Percentiles rank a stretch among this genome's conserved stretches.
phyloP scores from a whole-genome alignment of 1,139 yeast species.

The Magnusiomyces fungicola region DNA sequence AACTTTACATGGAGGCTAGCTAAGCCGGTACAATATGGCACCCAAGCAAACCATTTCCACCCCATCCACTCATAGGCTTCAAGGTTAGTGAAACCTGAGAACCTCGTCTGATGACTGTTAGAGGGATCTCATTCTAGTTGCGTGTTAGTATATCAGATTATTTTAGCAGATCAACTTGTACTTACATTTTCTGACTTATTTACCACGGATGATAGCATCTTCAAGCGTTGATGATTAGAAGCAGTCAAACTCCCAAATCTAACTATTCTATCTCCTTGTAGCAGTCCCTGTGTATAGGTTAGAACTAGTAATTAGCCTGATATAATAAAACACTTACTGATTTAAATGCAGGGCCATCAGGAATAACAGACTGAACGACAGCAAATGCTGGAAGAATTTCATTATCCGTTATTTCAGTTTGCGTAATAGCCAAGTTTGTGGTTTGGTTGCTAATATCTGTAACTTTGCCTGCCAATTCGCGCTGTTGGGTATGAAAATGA shows the following conservation, averaged over 20 bases:
- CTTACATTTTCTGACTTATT: conserved; percentile 16
- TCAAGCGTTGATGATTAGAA: conserved; percentile 43
- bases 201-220: conserved; percentile 35
- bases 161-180: neutral
- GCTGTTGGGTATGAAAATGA: conserved; percentile 20
- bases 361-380: conserved; percentile 38
- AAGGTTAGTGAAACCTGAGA: conserved; percentile 32
- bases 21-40: conserved; percentile 52
- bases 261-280: conserved; percentile 42
- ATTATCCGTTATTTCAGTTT: too few relatives aligned
- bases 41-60: conserved; percentile 67
- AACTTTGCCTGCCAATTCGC: conserved; percentile 7
- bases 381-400: conserved; percentile 55
- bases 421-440: conserved; percentile 3
- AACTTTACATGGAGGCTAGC: conserved; percentile 87
- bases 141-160: neutral
- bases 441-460: conserved; percentile 11
- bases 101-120: conserved; percentile 35
- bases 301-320: conserved; percentile 30
- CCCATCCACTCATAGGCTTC: conserved; percentile 54
- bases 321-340: conserved; percentile 25
- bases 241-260: conserved; percentile 49
- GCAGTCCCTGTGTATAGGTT: conserved; percentile 34
- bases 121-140: conserved; percentile 29
- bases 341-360: conserved; percentile 27